Percentiles rank a stretch among this genome's conserved stretches.
These are phyloP conservation scores for Spergularia marina DNA, from an alignment of 148 eudicot genomes.

Conservation along the genomic window DNA sequence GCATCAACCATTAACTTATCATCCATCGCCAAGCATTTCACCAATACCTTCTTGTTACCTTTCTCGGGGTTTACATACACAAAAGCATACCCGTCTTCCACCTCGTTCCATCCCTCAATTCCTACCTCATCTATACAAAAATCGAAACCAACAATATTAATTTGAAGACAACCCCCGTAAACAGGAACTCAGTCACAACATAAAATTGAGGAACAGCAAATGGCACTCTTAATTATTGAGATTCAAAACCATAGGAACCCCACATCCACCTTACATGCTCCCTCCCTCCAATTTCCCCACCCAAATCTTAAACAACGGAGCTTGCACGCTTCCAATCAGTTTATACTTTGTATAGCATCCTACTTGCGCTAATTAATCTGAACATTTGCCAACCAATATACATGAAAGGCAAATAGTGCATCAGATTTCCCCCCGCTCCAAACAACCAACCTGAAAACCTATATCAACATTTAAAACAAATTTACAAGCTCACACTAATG, in stretches of 20 bases:
- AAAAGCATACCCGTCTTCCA: constrained; percentile 68
- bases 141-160: constrained; percentile 1
- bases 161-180: background rate
- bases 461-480: background rate
- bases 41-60: constrained; percentile 63
- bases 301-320: background rate
- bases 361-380: background rate
- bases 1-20: constrained; percentile 71
- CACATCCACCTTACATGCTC: background rate
- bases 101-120: constrained; percentile 70
- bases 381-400: too few relatives aligned
- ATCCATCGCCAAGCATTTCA: constrained; percentile 73
- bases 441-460: background rate
- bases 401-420: background rate
- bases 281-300: background rate
- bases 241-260: background rate
- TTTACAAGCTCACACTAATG: background rate
- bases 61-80: constrained; percentile 59
- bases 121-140: constrained; percentile 71
- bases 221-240: background rate
- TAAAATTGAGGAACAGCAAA: background rate
- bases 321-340: background rate
- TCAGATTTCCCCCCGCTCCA: background rate
- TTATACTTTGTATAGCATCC: background rate
- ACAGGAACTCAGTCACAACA: background rate